Evolutionary conservation across 1,284 basidiomycete species (phyloP), one percentile per base, ranked within the genome.

Genomic region (Austroboletus niveus): DNA sequence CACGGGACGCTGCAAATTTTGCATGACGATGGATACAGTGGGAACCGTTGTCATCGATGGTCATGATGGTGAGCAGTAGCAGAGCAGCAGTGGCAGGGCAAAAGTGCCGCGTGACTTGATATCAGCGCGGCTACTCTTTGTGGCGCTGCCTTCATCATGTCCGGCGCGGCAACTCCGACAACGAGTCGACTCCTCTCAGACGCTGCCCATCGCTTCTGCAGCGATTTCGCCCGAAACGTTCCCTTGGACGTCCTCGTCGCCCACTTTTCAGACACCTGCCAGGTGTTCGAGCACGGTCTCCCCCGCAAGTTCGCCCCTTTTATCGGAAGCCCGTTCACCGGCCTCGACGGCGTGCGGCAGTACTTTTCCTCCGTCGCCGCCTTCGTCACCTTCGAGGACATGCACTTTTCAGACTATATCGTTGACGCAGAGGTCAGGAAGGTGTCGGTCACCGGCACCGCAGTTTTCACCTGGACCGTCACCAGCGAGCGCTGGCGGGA

Each of bases 251-350:
- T 29, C 1, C 68, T 85, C 24, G 63, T 85, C 46, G 63, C 72
- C 0, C 73, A 78, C 60, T 85, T 86, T 59, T 82, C 82, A 11
- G 65, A 63, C 5, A 73, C 73, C 0, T 70, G 75, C 54, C 60
- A 72, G 45, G 80, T 74, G 8, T 54, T 78, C 57, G 84, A 86
- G 61, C 74, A 86, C 49, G 85, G 85, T n/a, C 70, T 80, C 31
- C 68, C 71, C 5, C 11, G 14, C 17, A 60, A 65, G 34, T 71
- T 85, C 31, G 81, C 81, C 12, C 81, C 82, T 22, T 86, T 85
- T 64, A 63, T 85, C 10, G 84, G 84, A 32, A 73, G 69, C 32
- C 55, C 61, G 7, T 84, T 82, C 65, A 59, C 59, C 0, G 80
- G 81, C 11, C 62, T 57, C n/a, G 61, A 66, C 5, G 78, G 73